Conservation (phyloP, 192 early-diverging fungal genomes). For the Linnemannia elongata region DNA sequence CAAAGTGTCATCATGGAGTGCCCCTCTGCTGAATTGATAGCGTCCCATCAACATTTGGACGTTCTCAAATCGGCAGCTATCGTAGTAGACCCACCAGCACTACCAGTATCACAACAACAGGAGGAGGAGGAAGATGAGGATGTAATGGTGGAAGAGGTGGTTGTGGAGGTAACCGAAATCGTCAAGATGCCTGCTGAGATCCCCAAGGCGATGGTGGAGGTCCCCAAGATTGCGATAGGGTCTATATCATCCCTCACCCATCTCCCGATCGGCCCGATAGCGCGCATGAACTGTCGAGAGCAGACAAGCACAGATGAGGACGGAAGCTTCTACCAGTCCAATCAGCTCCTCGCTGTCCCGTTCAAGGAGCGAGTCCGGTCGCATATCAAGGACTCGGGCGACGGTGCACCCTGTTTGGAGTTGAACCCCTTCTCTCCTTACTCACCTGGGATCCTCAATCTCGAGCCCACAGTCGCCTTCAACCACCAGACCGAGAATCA, state of each 20-base stretch:
- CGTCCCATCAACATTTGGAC: not conserved
- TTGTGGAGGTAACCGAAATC: not conserved
- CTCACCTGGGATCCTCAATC: conserved; percentile 21
- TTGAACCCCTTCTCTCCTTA: conserved; percentile 34
- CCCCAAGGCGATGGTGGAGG: not conserved
- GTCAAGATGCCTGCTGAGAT: not conserved
- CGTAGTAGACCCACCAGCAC: not conserved
- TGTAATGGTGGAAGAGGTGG: not conserved
- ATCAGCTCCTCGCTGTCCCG: not conserved
- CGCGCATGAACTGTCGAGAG: conserved; percentile 41
- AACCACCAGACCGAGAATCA: not conserved
- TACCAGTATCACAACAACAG: not conserved
- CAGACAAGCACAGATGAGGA: not conserved
- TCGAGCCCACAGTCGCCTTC: not conserved
- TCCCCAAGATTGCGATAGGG: not conserved
- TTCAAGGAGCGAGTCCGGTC: conserved; percentile 9
- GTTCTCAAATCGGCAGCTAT: not conserved
- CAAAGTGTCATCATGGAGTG: not conserved
- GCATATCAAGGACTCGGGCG: not conserved
- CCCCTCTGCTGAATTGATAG: conserved; percentile 4
- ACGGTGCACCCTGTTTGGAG: conserved; percentile 17
- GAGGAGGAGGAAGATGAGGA: not conserved
- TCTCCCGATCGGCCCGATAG: conserved; percentile 37
- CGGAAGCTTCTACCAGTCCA: not conserved
- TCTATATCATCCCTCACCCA: not conserved